Evolutionary conservation across 169 alveolate genomes (phyloP).

Genomic region (Plasmodium sp.): DNA sequence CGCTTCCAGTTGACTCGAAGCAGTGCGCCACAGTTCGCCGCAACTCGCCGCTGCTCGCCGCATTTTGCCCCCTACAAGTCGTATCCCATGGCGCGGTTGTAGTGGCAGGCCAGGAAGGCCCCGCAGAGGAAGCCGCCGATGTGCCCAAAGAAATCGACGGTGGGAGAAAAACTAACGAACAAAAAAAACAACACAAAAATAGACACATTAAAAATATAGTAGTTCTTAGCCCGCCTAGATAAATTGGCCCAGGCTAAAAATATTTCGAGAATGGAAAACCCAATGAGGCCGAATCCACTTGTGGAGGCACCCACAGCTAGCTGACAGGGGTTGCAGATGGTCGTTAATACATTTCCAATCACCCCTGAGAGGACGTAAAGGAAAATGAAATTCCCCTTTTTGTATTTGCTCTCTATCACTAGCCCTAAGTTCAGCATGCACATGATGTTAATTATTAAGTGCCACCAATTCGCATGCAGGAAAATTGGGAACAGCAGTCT

Average conservation of each 20-base stretch:
- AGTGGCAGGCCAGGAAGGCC: conserved; percentile 67
- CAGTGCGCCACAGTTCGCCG: too few relatives aligned
- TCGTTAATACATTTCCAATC: conserved; percentile 75
- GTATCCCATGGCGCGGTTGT: conserved; percentile 50
- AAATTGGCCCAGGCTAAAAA: conserved; percentile 74
- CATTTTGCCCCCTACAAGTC: conserved; percentile 7
- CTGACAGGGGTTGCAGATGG: conserved; percentile 76
- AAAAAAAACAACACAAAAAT: conserved; percentile 57
- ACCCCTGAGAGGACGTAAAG: conserved; percentile 51
- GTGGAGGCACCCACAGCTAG: conserved; percentile 80
- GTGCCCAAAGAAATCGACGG: conserved; percentile 73
- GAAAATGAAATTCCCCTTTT: not conserved
- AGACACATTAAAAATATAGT: conserved; percentile 46
- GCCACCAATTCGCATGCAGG: conserved; percentile 75
- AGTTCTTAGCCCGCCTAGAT: conserved; percentile 46
- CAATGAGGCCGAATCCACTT: conserved; percentile 77
- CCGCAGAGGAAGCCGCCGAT: conserved; percentile 71
- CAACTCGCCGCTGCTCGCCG: too few relatives aligned
- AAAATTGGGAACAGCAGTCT: conserved; percentile 59
- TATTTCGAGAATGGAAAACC: conserved; percentile 76
- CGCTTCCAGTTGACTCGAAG: not conserved
- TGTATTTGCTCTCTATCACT: conserved; percentile 64
- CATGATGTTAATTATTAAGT: conserved; percentile 42
- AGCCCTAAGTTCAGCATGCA: conserved; percentile 70
- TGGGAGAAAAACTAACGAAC: conserved; percentile 65